These are phyloP conservation scores for Kluyveromyces sp. DNA, from an alignment of 1,139 yeast genomes.

Conservation along the genomic window DNA sequence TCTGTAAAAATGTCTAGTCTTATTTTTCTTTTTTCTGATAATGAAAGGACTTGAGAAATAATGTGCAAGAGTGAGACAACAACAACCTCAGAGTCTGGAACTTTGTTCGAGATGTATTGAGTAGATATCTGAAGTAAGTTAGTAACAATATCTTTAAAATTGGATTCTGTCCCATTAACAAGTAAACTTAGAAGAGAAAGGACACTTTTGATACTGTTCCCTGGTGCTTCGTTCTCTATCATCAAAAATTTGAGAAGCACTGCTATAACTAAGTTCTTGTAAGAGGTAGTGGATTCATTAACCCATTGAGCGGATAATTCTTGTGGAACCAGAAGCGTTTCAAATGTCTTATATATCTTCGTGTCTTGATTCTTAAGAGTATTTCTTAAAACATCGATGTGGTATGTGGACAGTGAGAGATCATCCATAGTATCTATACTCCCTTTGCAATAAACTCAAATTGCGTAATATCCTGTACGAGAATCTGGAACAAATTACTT, in stretches of 20 bases:
- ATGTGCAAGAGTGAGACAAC: conserved; percentile 27
- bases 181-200: conserved; percentile 40
- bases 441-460: conserved; percentile 20
- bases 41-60: conserved; percentile 25
- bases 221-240: conserved; percentile 22
- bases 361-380: conserved; percentile 42
- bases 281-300: conserved; percentile 49
- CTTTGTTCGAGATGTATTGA: conserved; percentile 22
- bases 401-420: conserved; percentile 50
- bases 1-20: conserved; percentile 28
- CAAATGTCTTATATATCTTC: conserved; percentile 39
- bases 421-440: conserved; percentile 41
- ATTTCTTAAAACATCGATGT: conserved; percentile 43
- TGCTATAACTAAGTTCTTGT: conserved; percentile 46
- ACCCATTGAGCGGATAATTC: conserved; percentile 31
- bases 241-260: conserved; percentile 42
- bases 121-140: conserved; percentile 30
- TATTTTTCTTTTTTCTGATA: conserved; percentile 27
- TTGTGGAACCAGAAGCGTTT: conserved; percentile 49
- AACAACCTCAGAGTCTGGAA: conserved; percentile 24
- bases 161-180: conserved; percentile 49
- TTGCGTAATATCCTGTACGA: conserved; percentile 22
- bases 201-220: conserved; percentile 30
- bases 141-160: conserved; percentile 37
- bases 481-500: conserved; percentile 50